Evolutionary conservation across 2,329 filamentous ascomycete species (phyloP).

Genomic region (Penicillium sp.): DNA sequence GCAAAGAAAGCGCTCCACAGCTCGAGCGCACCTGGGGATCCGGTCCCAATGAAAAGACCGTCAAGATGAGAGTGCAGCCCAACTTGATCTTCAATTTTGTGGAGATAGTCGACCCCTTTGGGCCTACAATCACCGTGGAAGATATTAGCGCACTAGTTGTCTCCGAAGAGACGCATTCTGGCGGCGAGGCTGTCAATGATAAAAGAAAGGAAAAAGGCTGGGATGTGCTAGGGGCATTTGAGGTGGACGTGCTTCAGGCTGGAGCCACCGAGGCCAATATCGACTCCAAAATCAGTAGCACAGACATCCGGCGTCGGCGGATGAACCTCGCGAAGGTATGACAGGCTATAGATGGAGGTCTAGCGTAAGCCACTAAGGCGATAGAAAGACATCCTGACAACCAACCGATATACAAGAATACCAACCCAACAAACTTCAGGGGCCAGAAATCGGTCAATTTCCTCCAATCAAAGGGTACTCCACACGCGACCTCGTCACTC

Average conservation of each 20-base stretch:
- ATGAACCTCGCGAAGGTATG: constrained; percentile 38
- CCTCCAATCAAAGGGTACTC: constrained; percentile 12
- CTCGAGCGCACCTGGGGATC: constrained; percentile 35
- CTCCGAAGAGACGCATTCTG: constrained; percentile 80
- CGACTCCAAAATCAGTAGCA: constrained; percentile 85
- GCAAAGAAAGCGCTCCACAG: constrained; percentile 36
- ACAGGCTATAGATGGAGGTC: constrained; percentile 2
- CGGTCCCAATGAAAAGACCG: constrained; percentile 40
- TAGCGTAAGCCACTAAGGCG: neutral
- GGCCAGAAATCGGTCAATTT: constrained; percentile 15
- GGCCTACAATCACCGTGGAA: constrained; percentile 82
- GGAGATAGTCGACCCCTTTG: constrained; percentile 82
- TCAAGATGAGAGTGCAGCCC: constrained; percentile 52
- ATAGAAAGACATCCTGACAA: neutral
- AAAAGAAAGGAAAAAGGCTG: constrained; percentile 74
- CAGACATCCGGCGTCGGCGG: constrained; percentile 66
- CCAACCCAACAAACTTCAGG: neutral
- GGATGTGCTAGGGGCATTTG: constrained; percentile 73
- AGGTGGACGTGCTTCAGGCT: constrained; percentile 82
- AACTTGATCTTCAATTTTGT: constrained; percentile 73
- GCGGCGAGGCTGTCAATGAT: constrained; percentile 83
- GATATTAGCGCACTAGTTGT: constrained; percentile 77
- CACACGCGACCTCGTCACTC: constrained; percentile 20
- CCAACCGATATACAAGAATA: neutral
- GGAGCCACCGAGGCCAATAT: constrained; percentile 59